Evolutionary conservation across 176 grass and related monocot species (phyloP), one percentile per base, ranked within the genome.

Genomic region (maize (Zea mays)): DNA sequence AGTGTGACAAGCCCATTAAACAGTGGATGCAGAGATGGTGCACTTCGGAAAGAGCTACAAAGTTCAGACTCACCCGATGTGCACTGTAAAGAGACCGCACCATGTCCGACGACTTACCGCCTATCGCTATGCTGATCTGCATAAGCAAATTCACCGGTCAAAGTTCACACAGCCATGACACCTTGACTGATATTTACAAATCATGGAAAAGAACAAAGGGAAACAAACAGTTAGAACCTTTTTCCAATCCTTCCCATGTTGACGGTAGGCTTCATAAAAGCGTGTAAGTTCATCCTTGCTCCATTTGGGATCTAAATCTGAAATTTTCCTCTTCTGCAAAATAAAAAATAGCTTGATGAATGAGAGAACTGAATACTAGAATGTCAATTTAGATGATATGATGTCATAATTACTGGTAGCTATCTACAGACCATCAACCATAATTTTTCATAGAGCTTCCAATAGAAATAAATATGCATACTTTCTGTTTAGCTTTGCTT

Each of bases 161-260:
- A 19, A 33, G 60, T 69, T 67, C 17, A 68, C 17, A 71, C 16
- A 63, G 16, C 20, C 19, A 62, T 36, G 38, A 80, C 60, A 35
- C 12, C 19, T 43, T 58, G 39, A 40, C 61, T 66, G 65, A 21
- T 56, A 69, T 19, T 37, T 48, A 65, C 10, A 38, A 64, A 74
- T 19, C 63, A 68, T 7, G 10, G 8, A 49, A 47, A 57, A 78
- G 15, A 52, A 15, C 34, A 8, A 39, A 77, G 55, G 20, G 5
- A 66, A 65, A 65, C 47, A 3, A 11, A n/a, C 37, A 78, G 43
- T 62, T 68, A 7, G 40, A 79, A 86, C 89, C 72, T 85, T 88
- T 75, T 91, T 81, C 89, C 85, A 91, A 60, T 91, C 82, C 81
- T 88, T 85, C n/a, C 89, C 89, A 64, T 91, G 56, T 78, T 7